These are phyloP conservation scores for Tripterygium wilfordii DNA, from an alignment of 177 flowering plant species.

Conservation along the genomic window DNA sequence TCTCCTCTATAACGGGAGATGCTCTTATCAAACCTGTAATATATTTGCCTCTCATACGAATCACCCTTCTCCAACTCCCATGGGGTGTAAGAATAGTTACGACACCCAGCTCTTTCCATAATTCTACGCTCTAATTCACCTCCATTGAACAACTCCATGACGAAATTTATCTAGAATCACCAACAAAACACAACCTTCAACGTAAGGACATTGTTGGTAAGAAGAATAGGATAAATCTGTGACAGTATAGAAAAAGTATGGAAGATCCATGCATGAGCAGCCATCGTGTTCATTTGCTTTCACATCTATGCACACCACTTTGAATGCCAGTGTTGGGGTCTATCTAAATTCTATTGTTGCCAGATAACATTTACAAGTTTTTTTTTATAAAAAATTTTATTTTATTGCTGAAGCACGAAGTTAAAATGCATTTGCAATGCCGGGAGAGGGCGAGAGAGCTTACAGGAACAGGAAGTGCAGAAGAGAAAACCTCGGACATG, in stretches of 20 bases:
- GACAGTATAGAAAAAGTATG: too few relatives aligned
- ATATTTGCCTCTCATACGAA: slow-evolving; percentile 66
- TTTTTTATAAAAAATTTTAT: too few relatives aligned
- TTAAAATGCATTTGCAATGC: too few relatives aligned
- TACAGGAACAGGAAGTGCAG: slow-evolving; percentile 61
- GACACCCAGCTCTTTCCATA: slow-evolving; percentile 79
- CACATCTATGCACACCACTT: not conserved
- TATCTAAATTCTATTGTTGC: too few relatives aligned
- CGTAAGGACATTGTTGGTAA: too few relatives aligned
- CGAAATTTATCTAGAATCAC: slow-evolving; percentile 42
- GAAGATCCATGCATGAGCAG: not conserved
- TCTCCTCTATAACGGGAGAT: slow-evolving; percentile 78
- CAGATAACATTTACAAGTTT: too few relatives aligned
- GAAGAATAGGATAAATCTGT: too few relatives aligned
- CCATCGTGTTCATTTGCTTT: not conserved
- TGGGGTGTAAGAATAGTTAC: slow-evolving; percentile 63
- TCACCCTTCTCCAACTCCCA: slow-evolving; percentile 84
- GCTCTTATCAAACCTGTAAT: slow-evolving; percentile 61
- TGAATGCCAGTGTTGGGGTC: too few relatives aligned
- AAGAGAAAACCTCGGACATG: slow-evolving; percentile 71
- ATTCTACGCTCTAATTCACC: slow-evolving; percentile 66
- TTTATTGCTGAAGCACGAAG: too few relatives aligned
- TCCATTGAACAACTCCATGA: slow-evolving; percentile 72
- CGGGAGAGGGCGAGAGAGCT: slow-evolving; percentile 33
- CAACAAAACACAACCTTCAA: not conserved